Evolutionary conservation across 805 yeast species (phyloP), one percentile per base, ranked within the genome.

Genomic region (Blastobotrys terrestris): DNA sequence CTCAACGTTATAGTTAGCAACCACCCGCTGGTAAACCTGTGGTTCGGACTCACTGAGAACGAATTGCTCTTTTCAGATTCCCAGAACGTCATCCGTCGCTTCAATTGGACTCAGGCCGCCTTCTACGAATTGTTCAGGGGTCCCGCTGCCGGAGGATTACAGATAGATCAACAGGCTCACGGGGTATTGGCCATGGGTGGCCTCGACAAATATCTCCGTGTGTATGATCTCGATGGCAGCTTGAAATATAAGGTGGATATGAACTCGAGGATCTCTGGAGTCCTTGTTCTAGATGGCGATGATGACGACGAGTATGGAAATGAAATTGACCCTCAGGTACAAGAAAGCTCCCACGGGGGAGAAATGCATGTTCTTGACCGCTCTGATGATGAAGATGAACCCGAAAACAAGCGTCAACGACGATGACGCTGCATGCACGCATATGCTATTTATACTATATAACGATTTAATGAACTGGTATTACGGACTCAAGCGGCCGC

Each of bases 21-120:
- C n/a, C 58, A 59, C 48, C 62, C 62, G 31, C 39, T 59, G 14
- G 50, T 47, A 3, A 57, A 48, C 39, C 19, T 59, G 5, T 45
- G 49, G 44, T 15, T 47, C 21, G 52, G 45, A 26, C 31, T 19
- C 2, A 31, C 18, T 18, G 48, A 40, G 6, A 18, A 39, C 14
- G 43, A 51, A 11, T 39, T 58, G 5, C 14, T 49, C 20, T 58
- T 45, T 20, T 18, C 57, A 2, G 60, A 58, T 41, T 48, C 56
- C 14, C 58, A 54, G 47, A 42, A 47, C 19, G 49, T 20, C 14
- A 31, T 53, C 15, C 52, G 58, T 20, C 40, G 26, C 21, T 31
- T 56, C 21, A 52, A 52, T 18, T 15, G 14, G 18, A 19, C 15
- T 4, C 35, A 6, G 5, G 44, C 44, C 11, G 22, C n/a, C 13